Percentiles rank a stretch among this genome's conserved stretches.
phyloP scores from a whole-genome alignment of 2,329 filamentous ascomycete species.

The Tolypocladium nubicola region DNA sequence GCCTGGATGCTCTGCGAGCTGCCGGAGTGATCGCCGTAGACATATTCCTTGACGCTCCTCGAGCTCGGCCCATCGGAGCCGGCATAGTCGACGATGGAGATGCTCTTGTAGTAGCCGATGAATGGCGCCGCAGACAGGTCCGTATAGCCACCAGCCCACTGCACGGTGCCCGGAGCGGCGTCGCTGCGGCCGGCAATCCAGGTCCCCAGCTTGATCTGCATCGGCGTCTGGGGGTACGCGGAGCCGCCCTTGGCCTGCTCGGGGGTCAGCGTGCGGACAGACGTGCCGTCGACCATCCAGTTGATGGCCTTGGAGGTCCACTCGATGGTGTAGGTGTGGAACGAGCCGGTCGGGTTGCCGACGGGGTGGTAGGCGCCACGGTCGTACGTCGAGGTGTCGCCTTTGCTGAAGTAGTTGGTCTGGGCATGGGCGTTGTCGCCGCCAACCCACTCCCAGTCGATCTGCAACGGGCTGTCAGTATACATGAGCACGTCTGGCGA shows the following conservation, averaged over 20 bases:
- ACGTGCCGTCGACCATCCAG: conserved; percentile 54
- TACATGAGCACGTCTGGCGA: background rate
- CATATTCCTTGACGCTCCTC: conserved; percentile 37
- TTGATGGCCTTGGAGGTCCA: conserved; percentile 54
- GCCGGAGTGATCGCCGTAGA: conserved; percentile 38
- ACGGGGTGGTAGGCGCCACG: conserved; percentile 54
- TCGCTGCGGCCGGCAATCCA: conserved; percentile 50
- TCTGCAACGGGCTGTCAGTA: conserved; percentile 23
- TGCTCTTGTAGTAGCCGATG: conserved; percentile 45
- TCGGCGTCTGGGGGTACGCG: conserved; percentile 62
- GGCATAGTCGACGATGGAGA: conserved; percentile 43
- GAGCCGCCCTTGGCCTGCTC: conserved; percentile 45
- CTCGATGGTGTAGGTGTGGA: conserved; percentile 58
- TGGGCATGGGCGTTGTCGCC: conserved; percentile 57
- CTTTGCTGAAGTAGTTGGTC: conserved; percentile 76
- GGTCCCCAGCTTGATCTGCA: conserved; percentile 59
- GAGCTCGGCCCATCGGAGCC: conserved; percentile 30
- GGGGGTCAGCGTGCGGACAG: conserved; percentile 51
- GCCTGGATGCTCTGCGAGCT: conserved; percentile 38
- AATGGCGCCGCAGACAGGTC: conserved; percentile 43
- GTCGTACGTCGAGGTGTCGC: conserved; percentile 59
- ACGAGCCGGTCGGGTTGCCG: conserved; percentile 31
- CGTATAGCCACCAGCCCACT: conserved; percentile 54
- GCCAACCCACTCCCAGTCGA: conserved; percentile 94
- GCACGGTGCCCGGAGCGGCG: conserved; percentile 59